Percentiles rank a stretch among this genome's conserved stretches.
Conservation (phyloP, 2,329 filamentous ascomycete species). For the Alternaria conjuncta region DNA sequence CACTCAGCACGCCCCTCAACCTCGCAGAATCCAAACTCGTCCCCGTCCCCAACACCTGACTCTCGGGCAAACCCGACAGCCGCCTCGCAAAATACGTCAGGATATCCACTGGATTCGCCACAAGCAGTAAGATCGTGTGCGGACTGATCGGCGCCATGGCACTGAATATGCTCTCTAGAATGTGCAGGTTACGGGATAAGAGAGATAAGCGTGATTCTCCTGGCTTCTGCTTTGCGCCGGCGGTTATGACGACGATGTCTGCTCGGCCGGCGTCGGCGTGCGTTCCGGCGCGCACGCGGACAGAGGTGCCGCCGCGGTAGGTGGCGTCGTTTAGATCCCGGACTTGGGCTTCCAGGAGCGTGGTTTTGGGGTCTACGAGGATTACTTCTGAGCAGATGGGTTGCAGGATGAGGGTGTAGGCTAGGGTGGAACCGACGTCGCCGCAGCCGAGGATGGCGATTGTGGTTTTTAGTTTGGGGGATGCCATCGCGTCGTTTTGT, state of each 20-base stretch:
- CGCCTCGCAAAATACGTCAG: slow-evolving; percentile 59
- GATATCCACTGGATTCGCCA: slow-evolving; percentile 63
- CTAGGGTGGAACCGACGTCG: slow-evolving; percentile 59
- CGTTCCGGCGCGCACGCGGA: slow-evolving; percentile 54
- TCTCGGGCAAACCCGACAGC: slow-evolving; percentile 55
- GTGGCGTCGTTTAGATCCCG: slow-evolving; percentile 61
- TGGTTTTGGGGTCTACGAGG: slow-evolving; percentile 60
- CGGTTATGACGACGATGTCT: slow-evolving; percentile 62
- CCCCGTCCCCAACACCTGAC: slow-evolving; percentile 61
- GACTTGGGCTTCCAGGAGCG: slow-evolving; percentile 57
- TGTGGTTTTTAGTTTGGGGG: slow-evolving; percentile 42
- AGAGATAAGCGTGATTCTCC: slow-evolving; percentile 57
- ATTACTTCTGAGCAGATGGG: slow-evolving; percentile 60
- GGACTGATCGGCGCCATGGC: slow-evolving; percentile 58
- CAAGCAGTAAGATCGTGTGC: slow-evolving; percentile 58
- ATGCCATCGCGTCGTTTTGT: slow-evolving; percentile 26
- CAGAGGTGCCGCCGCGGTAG: slow-evolving; percentile 53
- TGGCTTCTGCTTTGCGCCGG: slow-evolving; percentile 59
- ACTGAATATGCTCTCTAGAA: slow-evolving; percentile 56
- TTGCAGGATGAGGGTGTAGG: slow-evolving; percentile 59
- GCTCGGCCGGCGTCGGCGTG: slow-evolving; percentile 59
- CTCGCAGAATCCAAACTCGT: slow-evolving; percentile 62
- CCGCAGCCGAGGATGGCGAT: slow-evolving; percentile 61
- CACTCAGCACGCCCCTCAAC: slow-evolving; percentile 54
- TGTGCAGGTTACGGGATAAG: slow-evolving; percentile 57